These are phyloP conservation scores for Cryphonectria carpinicola DNA, from an alignment of 2,329 filamentous ascomycete species.

Conservation along the genomic window DNA sequence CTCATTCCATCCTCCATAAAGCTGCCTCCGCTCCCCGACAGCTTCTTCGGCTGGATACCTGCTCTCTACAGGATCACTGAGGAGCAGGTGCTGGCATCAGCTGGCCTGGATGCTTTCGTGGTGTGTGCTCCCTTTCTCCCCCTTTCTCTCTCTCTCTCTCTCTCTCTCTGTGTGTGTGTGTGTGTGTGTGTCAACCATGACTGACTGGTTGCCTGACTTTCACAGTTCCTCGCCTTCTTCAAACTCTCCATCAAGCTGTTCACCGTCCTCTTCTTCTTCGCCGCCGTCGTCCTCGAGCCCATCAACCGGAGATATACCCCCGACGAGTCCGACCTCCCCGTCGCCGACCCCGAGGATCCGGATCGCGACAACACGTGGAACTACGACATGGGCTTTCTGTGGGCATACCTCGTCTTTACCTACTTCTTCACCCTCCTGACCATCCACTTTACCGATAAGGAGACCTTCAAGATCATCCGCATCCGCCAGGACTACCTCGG, in stretches of 20 bases:
- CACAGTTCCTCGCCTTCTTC: slow-evolving; percentile 86
- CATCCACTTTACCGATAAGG: slow-evolving; percentile 78
- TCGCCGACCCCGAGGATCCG: slow-evolving; percentile 20
- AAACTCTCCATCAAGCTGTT: slow-evolving; percentile 92
- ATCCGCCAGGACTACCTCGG: slow-evolving; percentile 90
- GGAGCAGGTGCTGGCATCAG: slow-evolving; percentile 85
- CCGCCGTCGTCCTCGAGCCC: slow-evolving; percentile 78
- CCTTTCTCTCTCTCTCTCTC: no score
- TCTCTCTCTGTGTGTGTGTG: no score
- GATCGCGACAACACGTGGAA: slow-evolving; percentile 35
- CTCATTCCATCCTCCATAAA: slow-evolving; percentile 56
- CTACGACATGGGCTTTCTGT: slow-evolving; percentile 64
- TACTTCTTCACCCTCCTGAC: slow-evolving; percentile 88
- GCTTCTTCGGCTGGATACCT: slow-evolving; percentile 91
- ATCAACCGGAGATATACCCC: slow-evolving; percentile 72
- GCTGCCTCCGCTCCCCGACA: slow-evolving; percentile 80
- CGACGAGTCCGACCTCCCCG: slow-evolving; percentile 22
- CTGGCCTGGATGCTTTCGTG: slow-evolving; percentile 93
- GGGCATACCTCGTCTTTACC: slow-evolving; percentile 93
- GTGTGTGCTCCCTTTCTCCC: slow-evolving; percentile 48
- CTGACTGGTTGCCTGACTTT: slow-evolving; percentile 3
- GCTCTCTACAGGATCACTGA: slow-evolving; percentile 83
- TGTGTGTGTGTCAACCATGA: not conserved
- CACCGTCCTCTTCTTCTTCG: slow-evolving; percentile 77
- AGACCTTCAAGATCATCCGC: slow-evolving; percentile 84